A percentile compares a stretch with the other conserved stretches of the same genome.
phyloP scores from a whole-genome alignment of 1,284 basidiomycete genomes.

The Pseudozyma sp. region DNA sequence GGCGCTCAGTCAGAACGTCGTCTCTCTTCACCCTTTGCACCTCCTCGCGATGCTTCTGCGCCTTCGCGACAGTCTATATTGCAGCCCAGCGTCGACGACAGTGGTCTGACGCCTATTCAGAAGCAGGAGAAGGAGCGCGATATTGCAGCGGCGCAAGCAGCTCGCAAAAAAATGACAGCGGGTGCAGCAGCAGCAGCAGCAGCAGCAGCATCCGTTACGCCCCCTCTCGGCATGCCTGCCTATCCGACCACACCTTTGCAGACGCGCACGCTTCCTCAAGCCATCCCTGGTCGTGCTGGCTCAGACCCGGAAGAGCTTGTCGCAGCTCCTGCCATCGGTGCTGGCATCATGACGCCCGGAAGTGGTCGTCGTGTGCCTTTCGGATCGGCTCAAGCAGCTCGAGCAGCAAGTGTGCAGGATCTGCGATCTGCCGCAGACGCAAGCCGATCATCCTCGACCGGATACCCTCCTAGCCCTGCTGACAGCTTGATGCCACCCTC shows the following conservation, averaged over 20 bases:
- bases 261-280: constrained; percentile 20
- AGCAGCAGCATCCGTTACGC: constrained; percentile 6
- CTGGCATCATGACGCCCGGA: constrained; percentile 12
- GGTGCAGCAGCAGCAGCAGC: constrained; percentile 9
- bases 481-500: constrained; percentile 58
- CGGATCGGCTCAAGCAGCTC: constrained; percentile 33
- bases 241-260: constrained; percentile 29
- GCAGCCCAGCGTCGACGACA: constrained; percentile 29
- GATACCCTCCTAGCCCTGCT: constrained; percentile 31
- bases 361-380: constrained; percentile 29
- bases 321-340: not conserved
- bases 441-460: constrained; percentile 31
- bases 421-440: constrained; percentile 44
- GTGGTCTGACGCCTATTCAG: constrained; percentile 35
- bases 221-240: constrained; percentile 21
- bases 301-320: constrained; percentile 30
- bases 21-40: constrained; percentile 33
- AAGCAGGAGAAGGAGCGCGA: constrained; percentile 54
- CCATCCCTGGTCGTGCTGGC: constrained; percentile 15
- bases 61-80: constrained; percentile 24
- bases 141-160: constrained; percentile 49
- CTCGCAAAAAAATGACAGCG: constrained; percentile 42
- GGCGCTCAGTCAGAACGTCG: constrained; percentile 14
- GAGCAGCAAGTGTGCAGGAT: constrained; percentile 55
- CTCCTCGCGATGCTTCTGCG: constrained; percentile 38